Conservation (phyloP, 108 stramenopile genomes). For the Pseudonitzschia multistriata region DNA sequence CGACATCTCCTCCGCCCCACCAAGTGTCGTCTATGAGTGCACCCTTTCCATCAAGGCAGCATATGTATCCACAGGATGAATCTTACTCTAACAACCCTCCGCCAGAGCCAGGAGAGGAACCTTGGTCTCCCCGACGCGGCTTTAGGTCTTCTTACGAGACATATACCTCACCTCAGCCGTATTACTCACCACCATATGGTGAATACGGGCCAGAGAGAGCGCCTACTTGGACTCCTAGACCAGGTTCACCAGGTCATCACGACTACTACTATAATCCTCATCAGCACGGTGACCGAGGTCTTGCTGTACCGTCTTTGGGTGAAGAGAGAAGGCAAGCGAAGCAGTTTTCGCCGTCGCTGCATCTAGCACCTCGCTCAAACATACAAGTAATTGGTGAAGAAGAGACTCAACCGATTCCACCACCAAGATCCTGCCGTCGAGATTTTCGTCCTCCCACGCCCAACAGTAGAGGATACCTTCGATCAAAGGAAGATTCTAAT, state of each 20-base stretch:
- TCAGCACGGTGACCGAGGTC: slow-evolving; percentile 13
- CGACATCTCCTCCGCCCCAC: neutral
- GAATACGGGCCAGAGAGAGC: slow-evolving; percentile 1
- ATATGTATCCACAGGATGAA: slow-evolving; percentile 27
- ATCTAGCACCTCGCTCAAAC: slow-evolving; percentile 3
- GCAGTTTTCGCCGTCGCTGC: slow-evolving; percentile 6
- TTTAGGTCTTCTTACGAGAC: neutral
- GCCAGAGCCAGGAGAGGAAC: slow-evolving; percentile 1
- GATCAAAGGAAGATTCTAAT: neutral
- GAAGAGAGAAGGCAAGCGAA: slow-evolving; percentile 14
- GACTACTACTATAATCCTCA: slow-evolving; percentile 6
- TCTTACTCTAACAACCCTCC: slow-evolving; percentile 13
- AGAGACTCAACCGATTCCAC: slow-evolving; percentile 1
- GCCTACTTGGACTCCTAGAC: slow-evolving; percentile 8
- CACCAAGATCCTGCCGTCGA: slow-evolving; percentile 3
- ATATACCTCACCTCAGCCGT: neutral
- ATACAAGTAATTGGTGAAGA: neutral
- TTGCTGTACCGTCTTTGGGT: slow-evolving; percentile 35
- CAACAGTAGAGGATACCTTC: neutral
- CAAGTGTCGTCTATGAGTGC: slow-evolving; percentile 7
- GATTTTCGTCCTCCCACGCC: slow-evolving; percentile 15
- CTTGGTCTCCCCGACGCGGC: slow-evolving; percentile 17
- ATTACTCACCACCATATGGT: slow-evolving; percentile 9
- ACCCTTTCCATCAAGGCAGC: slow-evolving; percentile 24
- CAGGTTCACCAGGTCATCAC: slow-evolving; percentile 6